Conservation (phyloP, 768 basidiomycete species). For the Leccinum barrowsii region DNA sequence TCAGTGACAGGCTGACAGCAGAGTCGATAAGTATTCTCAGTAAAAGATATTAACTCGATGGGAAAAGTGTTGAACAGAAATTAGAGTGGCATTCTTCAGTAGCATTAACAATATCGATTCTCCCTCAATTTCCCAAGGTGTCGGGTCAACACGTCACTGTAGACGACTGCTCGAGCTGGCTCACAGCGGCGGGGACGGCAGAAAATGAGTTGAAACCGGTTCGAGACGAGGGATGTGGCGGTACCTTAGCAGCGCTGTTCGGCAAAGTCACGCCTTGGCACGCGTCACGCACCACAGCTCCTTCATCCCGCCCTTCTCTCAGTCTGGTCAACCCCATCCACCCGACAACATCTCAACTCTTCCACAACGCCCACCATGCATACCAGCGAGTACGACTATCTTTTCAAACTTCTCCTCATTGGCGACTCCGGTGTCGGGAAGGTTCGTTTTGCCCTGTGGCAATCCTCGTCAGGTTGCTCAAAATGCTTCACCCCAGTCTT, state of each 20-base stretch:
- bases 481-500: slow-evolving; percentile 58
- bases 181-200: background rate
- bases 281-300: slow-evolving; percentile 32
- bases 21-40: background rate
- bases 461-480: slow-evolving; percentile 22
- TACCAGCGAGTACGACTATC: slow-evolving; percentile 92
- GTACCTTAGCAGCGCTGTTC: slow-evolving; percentile 18
- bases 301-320: slow-evolving; percentile 36
- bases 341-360: slow-evolving; percentile 28
- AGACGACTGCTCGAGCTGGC: background rate
- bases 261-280: slow-evolving; percentile 29
- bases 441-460: slow-evolving; percentile 40
- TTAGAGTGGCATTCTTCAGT: background rate
- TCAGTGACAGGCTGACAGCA: background rate
- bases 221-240: slow-evolving; percentile 21
- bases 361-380: slow-evolving; percentile 55
- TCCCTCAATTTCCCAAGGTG: background rate
- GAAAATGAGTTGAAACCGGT: background rate
- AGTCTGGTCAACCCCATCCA: slow-evolving; percentile 26
- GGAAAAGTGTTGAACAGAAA: background rate
- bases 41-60: background rate
- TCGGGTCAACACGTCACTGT: background rate
- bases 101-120: background rate
- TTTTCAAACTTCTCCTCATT: slow-evolving; percentile 94
- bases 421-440: slow-evolving; percentile 96